phyloP scores from a whole-genome alignment of 805 yeast species.

The Spathaspora hagerdaliae region DNA sequence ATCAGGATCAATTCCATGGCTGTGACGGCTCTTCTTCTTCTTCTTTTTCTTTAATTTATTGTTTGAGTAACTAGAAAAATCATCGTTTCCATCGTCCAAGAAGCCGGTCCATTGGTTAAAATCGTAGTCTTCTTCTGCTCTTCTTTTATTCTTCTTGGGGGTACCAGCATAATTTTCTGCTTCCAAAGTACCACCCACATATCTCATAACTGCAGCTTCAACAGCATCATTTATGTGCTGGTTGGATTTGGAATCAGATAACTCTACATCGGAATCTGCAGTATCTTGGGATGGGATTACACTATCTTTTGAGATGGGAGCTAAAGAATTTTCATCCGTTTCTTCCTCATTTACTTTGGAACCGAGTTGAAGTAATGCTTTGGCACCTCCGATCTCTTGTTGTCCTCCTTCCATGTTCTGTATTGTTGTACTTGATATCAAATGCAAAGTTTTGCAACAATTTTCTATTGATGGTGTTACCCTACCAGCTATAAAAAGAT shows the following conservation, averaged over 20 bases:
- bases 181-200: constrained; percentile 62
- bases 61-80: background rate
- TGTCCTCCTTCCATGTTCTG: constrained; percentile 10
- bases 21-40: constrained; percentile 6
- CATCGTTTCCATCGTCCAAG: constrained; percentile 35
- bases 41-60: constrained; percentile 9
- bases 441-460: background rate
- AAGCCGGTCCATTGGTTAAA: constrained; percentile 55
- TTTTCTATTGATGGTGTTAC: background rate
- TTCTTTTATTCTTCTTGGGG: constrained; percentile 18
- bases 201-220: constrained; percentile 74
- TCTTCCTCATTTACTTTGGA: constrained; percentile 15
- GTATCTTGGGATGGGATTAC: background rate
- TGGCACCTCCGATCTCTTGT: constrained; percentile 45
- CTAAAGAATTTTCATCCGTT: constrained; percentile 4
- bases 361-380: constrained; percentile 40
- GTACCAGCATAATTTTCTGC: constrained; percentile 8
- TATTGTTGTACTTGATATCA: background rate
- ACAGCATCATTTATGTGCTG: constrained; percentile 51
- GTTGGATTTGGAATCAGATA: constrained; percentile 25
- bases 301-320: background rate
- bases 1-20: constrained; percentile 30
- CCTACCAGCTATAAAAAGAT: background rate
- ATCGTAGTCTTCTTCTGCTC: constrained; percentile 43
- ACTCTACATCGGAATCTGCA: constrained; percentile 11